Base-by-base conservation (phyloP, 495 filamentous ascomycete species). In the Cairneyella variabilis region DNA sequence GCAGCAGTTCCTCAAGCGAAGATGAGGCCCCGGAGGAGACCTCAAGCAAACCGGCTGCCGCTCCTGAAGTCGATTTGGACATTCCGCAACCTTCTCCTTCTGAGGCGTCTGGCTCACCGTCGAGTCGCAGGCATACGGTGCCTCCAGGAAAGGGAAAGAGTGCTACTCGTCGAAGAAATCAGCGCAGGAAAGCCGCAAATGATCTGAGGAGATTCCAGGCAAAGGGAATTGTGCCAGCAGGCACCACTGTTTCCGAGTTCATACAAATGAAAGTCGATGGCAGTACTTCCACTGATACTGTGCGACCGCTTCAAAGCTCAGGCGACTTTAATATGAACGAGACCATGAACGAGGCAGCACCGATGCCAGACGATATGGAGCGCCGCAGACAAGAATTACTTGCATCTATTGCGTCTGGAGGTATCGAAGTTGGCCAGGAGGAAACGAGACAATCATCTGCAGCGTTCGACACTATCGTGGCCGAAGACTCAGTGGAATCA, bases 131-230 rank as follows among this genome's bases (percentile, higher is more conserved):
- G 25, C 16, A 28, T 12, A 21, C n/a, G 16, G 53, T 48, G 36
- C 53, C 55, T 39, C 64, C 67, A n/a, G 53, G 57, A 1, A 14
- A 69, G 32, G 81, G 83, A 25, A 76, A 67, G n/a, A 32, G 58
- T 9, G 54, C 59, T 41, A 87, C 83, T 1, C 73, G 72, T 40
- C 69, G 71, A 20, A 76, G 76, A 51, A 87, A 87, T 55, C 62
- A 67, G 10, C 72, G 83, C 30, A 71, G 71, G 48, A 75, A 72
- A 51, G 60, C 77, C 27, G 64, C 70, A 34, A 75, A 73, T 37
- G 69, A 62, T 41, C 64, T 84, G 0, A 64, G 61, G 4, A 72
- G 72, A 39, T 66, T 83, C 1, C 79, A 82, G 48, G 59, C 73
- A 21, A 59, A 76, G 14, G 79, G 77, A 3, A 53, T 74, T 11